Base-by-base conservation (phyloP, 345 rosid species). In the Citrus unshiu region DNA sequence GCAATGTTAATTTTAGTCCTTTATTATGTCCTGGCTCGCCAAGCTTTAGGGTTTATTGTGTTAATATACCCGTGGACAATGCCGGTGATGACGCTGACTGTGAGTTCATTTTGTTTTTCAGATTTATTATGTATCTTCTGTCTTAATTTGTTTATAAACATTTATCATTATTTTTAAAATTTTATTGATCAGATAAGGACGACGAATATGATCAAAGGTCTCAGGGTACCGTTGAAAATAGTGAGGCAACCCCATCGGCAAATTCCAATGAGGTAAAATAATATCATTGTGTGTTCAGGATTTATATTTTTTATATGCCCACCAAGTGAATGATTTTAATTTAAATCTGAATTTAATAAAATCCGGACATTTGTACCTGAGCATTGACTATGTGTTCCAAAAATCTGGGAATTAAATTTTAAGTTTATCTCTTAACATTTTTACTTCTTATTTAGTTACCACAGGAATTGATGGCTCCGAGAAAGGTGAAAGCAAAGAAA, bases 21-120 rank as follows among this genome's bases (percentile, higher is more conserved):
- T 4, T 77, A 34, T 3, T 77, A 34, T 70, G 68, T 56, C 80
- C 78, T 59, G 77, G 83, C 27, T 80, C 87, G 3, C 87, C 87
- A 5, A 85, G 87, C 68, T 85, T 85, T 79, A 82, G 87, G 65
- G 82, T 85, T 37, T 85, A 80, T 76, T 80, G 74, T 67, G 14
- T 70, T 21, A 75, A 75, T 34, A 22, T 34, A 65, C 64, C 84
- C n/a, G 30, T 25, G 29, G 40, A 39, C 1, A 51, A 74, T 24
- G 27, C 49, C 51, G 70, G 54, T 9, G 79, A 75, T 2, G 85
- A 77, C 1, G 40, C 59, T 76, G 75, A 62, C 2, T 43, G 77
- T 76, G 68, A 68, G 64, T 63, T 21, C 2, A 22, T 58, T n/a
- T 37, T 18, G 5, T 39, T 22, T 68, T 22, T 6, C 8, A 7